Conservation (phyloP, 2,329 filamentous ascomycete genomes). For the Aureobasidium sp. region DNA sequence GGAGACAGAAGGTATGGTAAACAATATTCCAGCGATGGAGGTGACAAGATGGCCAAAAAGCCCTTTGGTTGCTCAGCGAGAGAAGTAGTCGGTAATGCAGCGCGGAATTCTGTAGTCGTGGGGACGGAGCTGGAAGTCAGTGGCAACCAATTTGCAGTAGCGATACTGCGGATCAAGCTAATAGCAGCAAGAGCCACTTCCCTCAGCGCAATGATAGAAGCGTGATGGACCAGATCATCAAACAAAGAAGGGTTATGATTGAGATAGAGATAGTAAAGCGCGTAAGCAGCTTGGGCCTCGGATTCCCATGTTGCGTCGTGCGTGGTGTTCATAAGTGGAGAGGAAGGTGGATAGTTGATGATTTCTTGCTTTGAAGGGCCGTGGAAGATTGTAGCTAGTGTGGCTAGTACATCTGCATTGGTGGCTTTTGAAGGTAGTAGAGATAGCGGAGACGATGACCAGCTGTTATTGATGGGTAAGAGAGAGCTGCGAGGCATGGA, state of each 20-base stretch:
- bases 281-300: slow-evolving; percentile 48
- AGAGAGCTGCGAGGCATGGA: slow-evolving; percentile 50
- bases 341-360: slow-evolving; percentile 29
- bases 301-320: slow-evolving; percentile 20
- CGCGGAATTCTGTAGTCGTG: slow-evolving; percentile 29
- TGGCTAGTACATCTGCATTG: slow-evolving; percentile 48
- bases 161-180: slow-evolving; percentile 44
- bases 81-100: slow-evolving; percentile 26
- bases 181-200: slow-evolving; percentile 51
- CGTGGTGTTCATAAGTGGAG: slow-evolving; percentile 23
- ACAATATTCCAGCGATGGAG: slow-evolving; percentile 43
- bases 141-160: slow-evolving; percentile 49
- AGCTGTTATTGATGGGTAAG: slow-evolving; percentile 34
- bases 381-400: slow-evolving; percentile 50
- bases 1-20: slow-evolving; percentile 53
- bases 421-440: slow-evolving; percentile 47
- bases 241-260: slow-evolving; percentile 46
- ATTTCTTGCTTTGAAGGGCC: slow-evolving; percentile 38
- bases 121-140: slow-evolving; percentile 17
- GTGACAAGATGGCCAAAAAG: slow-evolving; percentile 46
- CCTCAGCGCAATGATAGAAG: slow-evolving; percentile 52
- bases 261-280: slow-evolving; percentile 50
- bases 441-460: slow-evolving; percentile 38
- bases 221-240: slow-evolving; percentile 44
- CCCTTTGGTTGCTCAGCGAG: slow-evolving; percentile 35